A percentile compares a stretch with the other conserved stretches of the same genome.
Conservation (phyloP, 2,329 filamentous ascomycete genomes). For the Plenodomus biglobosus region DNA sequence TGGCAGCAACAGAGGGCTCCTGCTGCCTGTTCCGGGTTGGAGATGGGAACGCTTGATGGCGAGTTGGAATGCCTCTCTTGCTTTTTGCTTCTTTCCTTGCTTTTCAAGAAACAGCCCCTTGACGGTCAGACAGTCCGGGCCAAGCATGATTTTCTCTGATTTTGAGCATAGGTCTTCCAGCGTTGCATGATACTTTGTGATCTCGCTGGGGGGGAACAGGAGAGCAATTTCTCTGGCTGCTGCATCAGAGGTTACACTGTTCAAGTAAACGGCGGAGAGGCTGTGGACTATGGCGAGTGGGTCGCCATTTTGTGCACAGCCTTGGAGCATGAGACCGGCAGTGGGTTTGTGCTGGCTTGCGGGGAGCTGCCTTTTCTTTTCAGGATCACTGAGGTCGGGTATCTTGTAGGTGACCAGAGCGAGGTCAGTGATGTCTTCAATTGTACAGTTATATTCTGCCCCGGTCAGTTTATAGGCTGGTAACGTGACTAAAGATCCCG, state of each 20-base stretch:
- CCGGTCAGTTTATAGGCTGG: constrained; percentile 5
- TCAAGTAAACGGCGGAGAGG: constrained; percentile 28
- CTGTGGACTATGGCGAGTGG: constrained; percentile 33
- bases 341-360: constrained; percentile 27
- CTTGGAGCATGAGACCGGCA: constrained; percentile 26
- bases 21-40: constrained; percentile 13
- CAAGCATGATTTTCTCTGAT: constrained; percentile 13
- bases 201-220: constrained; percentile 19
- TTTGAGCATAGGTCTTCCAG: constrained; percentile 25
- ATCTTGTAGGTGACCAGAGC: constrained; percentile 29
- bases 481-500: background rate
- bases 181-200: constrained; percentile 19
- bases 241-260: constrained; percentile 6
- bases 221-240: constrained; percentile 17
- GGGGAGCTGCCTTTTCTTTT: constrained; percentile 21
- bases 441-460: constrained; percentile 26
- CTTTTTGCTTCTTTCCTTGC: constrained; percentile 24
- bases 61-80: constrained; percentile 24
- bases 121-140: constrained; percentile 32
- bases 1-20: constrained; percentile 29
- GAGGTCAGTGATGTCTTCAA: constrained; percentile 29
- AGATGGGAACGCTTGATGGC: constrained; percentile 21
- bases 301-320: constrained; percentile 32
- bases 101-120: constrained; percentile 34
- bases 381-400: constrained; percentile 25